These are phyloP conservation scores for Pochonia chlamydosporia DNA, from an alignment of 2,329 filamentous ascomycete genomes.

Conservation along the genomic window DNA sequence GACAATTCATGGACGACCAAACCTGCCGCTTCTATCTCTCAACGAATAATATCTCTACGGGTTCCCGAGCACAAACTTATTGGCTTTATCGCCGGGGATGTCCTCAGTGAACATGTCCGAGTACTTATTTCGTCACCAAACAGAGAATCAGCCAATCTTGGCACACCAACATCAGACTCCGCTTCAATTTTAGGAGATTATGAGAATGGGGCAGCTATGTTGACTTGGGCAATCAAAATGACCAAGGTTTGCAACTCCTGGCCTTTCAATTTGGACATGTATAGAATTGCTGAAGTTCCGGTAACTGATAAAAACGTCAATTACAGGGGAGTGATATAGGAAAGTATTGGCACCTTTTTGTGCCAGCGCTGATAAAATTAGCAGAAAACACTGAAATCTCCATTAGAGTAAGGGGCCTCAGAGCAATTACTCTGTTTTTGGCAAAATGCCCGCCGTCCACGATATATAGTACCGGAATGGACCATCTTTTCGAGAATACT, in stretches of 20 bases:
- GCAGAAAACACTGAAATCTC: slow-evolving; percentile 54
- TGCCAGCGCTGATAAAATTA: slow-evolving; percentile 64
- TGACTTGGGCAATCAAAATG: slow-evolving; percentile 9
- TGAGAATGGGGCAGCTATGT: not conserved
- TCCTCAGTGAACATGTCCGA: slow-evolving; percentile 59
- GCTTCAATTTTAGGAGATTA: not conserved
- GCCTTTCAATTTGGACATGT: not conserved
- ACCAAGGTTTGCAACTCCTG: slow-evolving; percentile 6
- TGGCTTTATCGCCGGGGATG: slow-evolving; percentile 44
- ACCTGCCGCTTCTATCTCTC: slow-evolving; percentile 23
- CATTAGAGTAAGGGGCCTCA: slow-evolving; percentile 51
- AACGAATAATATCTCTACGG: slow-evolving; percentile 23
- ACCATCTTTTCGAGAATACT: slow-evolving; percentile 61
- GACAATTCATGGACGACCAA: slow-evolving; percentile 33
- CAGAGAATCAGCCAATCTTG: not conserved
- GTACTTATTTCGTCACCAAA: not conserved
- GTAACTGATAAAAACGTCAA: not conserved
- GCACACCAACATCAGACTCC: not conserved
- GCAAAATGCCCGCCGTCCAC: slow-evolving; percentile 44
- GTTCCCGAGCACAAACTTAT: slow-evolving; percentile 13
- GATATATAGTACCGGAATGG: slow-evolving; percentile 58
- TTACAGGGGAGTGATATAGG: slow-evolving; percentile 9
- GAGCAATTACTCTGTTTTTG: slow-evolving; percentile 50
- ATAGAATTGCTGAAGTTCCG: not conserved
- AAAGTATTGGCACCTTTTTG: slow-evolving; percentile 59